These are phyloP conservation scores for Musa beccarii DNA, from an alignment of 176 grass and related monocot genomes.

Conservation along the genomic window DNA sequence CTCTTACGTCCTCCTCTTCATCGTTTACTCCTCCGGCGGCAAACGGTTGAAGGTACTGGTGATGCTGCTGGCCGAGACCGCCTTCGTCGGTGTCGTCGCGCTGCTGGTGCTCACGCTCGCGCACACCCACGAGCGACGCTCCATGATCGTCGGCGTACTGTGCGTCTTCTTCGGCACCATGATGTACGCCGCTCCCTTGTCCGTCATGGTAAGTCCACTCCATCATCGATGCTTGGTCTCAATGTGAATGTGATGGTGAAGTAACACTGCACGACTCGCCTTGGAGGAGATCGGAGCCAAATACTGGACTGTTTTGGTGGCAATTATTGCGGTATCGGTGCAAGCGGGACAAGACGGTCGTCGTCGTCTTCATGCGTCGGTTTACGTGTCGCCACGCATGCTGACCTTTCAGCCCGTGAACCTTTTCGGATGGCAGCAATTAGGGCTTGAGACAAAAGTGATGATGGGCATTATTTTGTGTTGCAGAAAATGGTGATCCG, in stretches of 20 bases:
- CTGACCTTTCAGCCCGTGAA: no score
- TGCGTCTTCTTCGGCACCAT: slow-evolving; percentile 80
- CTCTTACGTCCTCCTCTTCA: slow-evolving; percentile 66
- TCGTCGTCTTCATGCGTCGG: no score
- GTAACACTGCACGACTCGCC: no score
- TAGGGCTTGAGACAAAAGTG: no score
- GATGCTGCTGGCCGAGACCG: slow-evolving; percentile 41
- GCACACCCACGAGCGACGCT: slow-evolving; percentile 49
- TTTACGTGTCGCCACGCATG: no score
- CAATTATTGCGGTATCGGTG: neutral
- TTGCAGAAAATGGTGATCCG: slow-evolving; percentile 97
- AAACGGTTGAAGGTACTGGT: slow-evolving; percentile 40
- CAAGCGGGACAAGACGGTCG: neutral
- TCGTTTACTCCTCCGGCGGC: slow-evolving; percentile 47
- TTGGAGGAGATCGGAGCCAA: no score
- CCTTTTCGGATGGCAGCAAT: no score
- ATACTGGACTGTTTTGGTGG: neutral
- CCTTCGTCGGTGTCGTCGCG: slow-evolving; percentile 46
- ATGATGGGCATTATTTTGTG: no score
- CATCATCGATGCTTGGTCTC: no score
- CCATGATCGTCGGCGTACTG: slow-evolving; percentile 83
- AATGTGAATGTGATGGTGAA: no score
- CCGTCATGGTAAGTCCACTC: slow-evolving; percentile 70
- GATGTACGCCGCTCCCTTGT: slow-evolving; percentile 91
- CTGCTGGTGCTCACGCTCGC: slow-evolving; percentile 47